Evolutionary conservation across 1,284 basidiomycete species (phyloP), one percentile per base, ranked within the genome.

Genomic region (Puccinia novopanici): DNA sequence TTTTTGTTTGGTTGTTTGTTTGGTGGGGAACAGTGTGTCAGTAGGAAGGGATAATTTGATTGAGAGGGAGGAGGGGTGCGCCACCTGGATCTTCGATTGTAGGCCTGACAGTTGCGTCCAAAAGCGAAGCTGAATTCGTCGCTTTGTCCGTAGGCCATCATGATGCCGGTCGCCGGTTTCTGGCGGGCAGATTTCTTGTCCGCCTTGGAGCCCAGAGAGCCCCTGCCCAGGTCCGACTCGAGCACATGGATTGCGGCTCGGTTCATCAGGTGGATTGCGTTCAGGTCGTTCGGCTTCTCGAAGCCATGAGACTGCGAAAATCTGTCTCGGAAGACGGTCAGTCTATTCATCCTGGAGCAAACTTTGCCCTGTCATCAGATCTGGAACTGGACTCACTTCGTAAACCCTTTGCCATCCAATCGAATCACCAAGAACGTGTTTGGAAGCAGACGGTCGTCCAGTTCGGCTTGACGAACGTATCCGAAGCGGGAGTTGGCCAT

Each of bases 401-500:
- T 95, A 85, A 99, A 99, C 0, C 92, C 91, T 84, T 94, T 93
- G 0, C 96, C 96, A 84, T 99, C 96, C 63, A 99, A 87, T 3
- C 96, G 90, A 75, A 95, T 89, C 52, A 98, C 88, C 83, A 97
- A 89, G 86, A 91, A 96, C 10, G 93, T 93, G 17, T 90, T 91
- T 0, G 93, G 95, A 3, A 98, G 87, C 10, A 97, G 88, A 0
- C 90, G 88, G 86, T 99, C 96, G 0, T 93, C 91, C 0, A 94
- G 90, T 87, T 99, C 96, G 85, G 93, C 98, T 72, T 89, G 89
- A 82, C 91, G 90, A 37, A 98, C 96, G 86, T 99, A 98, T 72
- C 92, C 92, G 84, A 91, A 99, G 84, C 90, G 92, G 15, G 93
- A 92, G 82, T 93, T 93, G 30, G 96, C 95, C 97, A 99, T 96